Base-by-base conservation (phyloP, 2,329 filamentous ascomycete species). In the Verticillium tricorpus region DNA sequence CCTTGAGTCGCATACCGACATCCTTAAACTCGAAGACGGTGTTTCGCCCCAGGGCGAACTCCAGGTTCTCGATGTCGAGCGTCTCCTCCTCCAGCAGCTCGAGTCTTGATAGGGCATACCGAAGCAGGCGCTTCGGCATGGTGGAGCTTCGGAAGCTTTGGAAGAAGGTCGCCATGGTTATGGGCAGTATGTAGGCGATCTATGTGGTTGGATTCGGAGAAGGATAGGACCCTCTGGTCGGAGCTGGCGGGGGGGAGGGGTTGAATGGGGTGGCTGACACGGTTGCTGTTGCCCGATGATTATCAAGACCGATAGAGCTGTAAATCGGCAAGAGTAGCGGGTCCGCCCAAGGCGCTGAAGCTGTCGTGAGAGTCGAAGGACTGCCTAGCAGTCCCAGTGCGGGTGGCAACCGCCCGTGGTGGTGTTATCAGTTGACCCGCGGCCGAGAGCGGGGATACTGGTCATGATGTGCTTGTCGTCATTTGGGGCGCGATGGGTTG, bases 21-120 rank as follows among this genome's bases (percentile, higher is more conserved):
- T 98, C 90, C 68, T 89, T 87, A 68, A 97, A 88, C 74, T 97
- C 93, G 55, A 97, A 84, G 1, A 90, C 89, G 50, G 89, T 95
- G 67, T 89, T 89, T 74, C 89, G 88, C 37, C 95, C 95, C 76
- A 92, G 85, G 56, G 88, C 88, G 67, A 97, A 86, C 68, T 96
- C 92, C 65, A 98, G 78, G 67, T 92, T 92, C 66, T 95, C 92
- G 64, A 95, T 83, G 70, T 97, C 91, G 67, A 97, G 80, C 14
- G 90, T 89, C 71, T 96, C 90, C 62, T 92, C 90, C 71, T 98
- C 95, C 63, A 99, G 85, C 61, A 97, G 82, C 68, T 96, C 93
- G 63, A 97, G 82, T 62, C 89, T 88, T 28, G 90, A 89, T 52
- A 99, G 81, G 58, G 89, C 92, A 79, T 95, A 97, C 68, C 92